Percentiles rank a stretch among this genome's conserved stretches.
phyloP scores from a whole-genome alignment of 1,284 basidiomycete species.

The Irpex sp. region DNA sequence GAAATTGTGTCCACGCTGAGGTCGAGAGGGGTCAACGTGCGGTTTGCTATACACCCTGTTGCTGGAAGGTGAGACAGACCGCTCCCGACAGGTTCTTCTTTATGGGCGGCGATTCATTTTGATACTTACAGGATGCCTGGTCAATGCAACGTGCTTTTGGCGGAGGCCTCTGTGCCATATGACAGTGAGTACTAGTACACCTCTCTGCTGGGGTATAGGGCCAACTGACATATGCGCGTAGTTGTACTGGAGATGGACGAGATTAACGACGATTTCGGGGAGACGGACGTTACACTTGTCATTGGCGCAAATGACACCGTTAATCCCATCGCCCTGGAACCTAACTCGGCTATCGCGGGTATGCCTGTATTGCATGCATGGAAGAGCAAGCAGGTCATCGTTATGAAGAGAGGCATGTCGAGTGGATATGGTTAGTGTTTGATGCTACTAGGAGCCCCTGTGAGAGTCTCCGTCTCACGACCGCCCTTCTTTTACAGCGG shows the following conservation, averaged over 20 bases:
- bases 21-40: slow-evolving; percentile 68
- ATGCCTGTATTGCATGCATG: slow-evolving; percentile 87
- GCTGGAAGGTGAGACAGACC: slow-evolving; percentile 25
- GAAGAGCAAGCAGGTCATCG: slow-evolving; percentile 86
- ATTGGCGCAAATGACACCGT: slow-evolving; percentile 90
- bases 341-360: slow-evolving; percentile 78
- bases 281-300: slow-evolving; percentile 79
- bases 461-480: background rate
- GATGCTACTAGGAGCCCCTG: background rate
- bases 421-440: slow-evolving; percentile 65
- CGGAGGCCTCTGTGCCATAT: slow-evolving; percentile 84
- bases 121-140: slow-evolving; percentile 64
- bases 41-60: slow-evolving; percentile 39
- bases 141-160: slow-evolving; percentile 81
- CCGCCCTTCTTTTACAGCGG: slow-evolving; percentile 41
- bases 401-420: slow-evolving; percentile 86
- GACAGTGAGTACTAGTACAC: too few species aligned
- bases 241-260: slow-evolving; percentile 89
- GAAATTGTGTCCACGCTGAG: slow-evolving; percentile 72
- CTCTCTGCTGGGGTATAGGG: background rate
- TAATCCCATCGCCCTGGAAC: slow-evolving; percentile 83
- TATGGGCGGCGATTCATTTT: slow-evolving; percentile 1
- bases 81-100: background rate
- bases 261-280: slow-evolving; percentile 83
- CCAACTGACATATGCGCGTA: slow-evolving; percentile 21